Conservation (phyloP, 441 rosid genomes). For the Aquilaria agallochum region DNA sequence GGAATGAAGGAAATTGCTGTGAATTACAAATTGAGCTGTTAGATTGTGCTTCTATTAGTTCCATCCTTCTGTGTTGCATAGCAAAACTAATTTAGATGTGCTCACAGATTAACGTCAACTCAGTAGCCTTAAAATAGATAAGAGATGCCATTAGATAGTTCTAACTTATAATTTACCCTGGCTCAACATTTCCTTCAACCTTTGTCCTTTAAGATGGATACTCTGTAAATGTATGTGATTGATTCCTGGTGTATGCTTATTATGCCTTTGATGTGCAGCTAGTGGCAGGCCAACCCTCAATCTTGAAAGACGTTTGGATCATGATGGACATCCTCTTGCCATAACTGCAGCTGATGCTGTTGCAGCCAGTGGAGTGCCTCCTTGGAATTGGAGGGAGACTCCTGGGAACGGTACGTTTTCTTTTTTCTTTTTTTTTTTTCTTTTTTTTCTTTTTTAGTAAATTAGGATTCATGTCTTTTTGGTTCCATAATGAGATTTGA, state of each 20-base stretch:
- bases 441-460: constrained; percentile 6
- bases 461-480: constrained; percentile 1
- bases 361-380: constrained; percentile 82
- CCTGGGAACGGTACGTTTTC: constrained; percentile 64
- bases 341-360: constrained; percentile 84
- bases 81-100: no score
- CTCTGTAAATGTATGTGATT: no score
- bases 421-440: background rate
- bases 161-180: no score
- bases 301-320: constrained; percentile 93
- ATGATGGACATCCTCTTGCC: constrained; percentile 94
- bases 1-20: no score
- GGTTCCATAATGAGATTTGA: background rate
- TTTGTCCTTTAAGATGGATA: no score
- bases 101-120: no score
- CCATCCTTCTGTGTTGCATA: no score
- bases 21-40: no score
- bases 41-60: no score
- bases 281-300: constrained; percentile 78
- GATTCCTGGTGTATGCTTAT: constrained; percentile 12
- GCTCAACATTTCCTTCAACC: no score
- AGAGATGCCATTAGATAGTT: no score
- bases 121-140: no score
- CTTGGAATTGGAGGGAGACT: constrained; percentile 98
- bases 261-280: constrained; percentile 43